phyloP scores from a whole-genome alignment of 2,329 filamentous ascomycete genomes.

The Thielaviopsis punctulata region DNA sequence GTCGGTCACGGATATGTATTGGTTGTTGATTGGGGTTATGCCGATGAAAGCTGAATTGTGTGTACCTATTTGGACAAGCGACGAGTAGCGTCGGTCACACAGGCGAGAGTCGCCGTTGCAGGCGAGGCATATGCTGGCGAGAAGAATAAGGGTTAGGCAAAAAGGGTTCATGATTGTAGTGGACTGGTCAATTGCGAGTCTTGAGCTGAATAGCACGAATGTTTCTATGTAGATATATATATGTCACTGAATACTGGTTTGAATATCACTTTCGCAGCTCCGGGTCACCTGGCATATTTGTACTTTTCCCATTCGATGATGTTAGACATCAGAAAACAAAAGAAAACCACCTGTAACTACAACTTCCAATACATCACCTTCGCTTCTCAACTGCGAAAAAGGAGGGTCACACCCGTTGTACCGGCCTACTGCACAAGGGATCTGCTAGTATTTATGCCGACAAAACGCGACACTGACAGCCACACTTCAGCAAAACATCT shows the following conservation, averaged over 20 bases:
- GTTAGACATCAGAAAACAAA: too few species aligned
- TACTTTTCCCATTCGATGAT: not conserved
- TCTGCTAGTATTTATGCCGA: not conserved
- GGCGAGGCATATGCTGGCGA: conserved; percentile 4
- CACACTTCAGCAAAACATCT: not conserved
- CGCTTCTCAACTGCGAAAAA: not conserved
- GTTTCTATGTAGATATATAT: not conserved
- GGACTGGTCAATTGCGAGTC: not conserved
- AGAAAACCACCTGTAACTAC: too few species aligned
- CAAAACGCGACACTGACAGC: not conserved
- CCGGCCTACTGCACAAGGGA: not conserved
- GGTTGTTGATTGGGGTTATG: conserved; percentile 35
- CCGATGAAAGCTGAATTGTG: conserved; percentile 52
- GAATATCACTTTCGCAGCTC: not conserved
- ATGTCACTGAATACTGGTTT: not conserved
- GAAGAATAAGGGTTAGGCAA: not conserved
- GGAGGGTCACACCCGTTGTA: not conserved
- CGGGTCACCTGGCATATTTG: not conserved
- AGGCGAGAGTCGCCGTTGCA: conserved; percentile 43
- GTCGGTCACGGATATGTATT: conserved; percentile 37
- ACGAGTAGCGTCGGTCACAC: conserved; percentile 39
- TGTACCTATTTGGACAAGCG: conserved; percentile 43
- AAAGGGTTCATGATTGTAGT: not conserved
- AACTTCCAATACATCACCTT: not conserved
- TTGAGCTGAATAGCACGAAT: not conserved